Base-by-base conservation (phyloP, 768 basidiomycete species). In the Trametes gibbosa region DNA sequence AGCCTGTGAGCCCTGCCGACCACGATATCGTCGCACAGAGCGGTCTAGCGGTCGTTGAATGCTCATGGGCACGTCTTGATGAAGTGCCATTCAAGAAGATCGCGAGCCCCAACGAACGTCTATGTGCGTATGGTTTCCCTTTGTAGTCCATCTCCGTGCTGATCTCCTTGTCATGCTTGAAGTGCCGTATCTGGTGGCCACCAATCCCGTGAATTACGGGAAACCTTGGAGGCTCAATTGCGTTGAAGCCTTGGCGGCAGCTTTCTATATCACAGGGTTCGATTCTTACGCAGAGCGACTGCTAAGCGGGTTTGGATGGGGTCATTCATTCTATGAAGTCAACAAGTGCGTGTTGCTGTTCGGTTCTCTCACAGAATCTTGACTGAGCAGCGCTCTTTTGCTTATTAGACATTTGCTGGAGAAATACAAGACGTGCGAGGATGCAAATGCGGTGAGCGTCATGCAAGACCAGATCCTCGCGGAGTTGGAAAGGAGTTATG, bases 141-240 rank as follows among this genome's bases (percentile, higher is more conserved):
- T 16, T 16, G 8, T 23, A 24, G 17, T 35, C 21, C 23, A 32
- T 32, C 29, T 4, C 52, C 34, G 39, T 47, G 25, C 12, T n/a
- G 13, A 50, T 49, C n/a, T n/a, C n/a, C n/a, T n/a, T n/a, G n/a
- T n/a, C n/a, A 27, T 46, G 61, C 12, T 27, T 17, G 14, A 63
- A 99, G 96, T 99, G 27, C 97, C 97, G 0, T 98, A 96, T 70
- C 83, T 99, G 19, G 73, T 98, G 43, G 97, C 97, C 0, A 90
- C 94, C 0, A 99, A 99, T 71, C 95, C 96, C 0, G 94, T 94
- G 10, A 99, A 99, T 74, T 99, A 98, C 65, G 97, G 97, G 10
- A 95, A 93, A 71, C 97, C 97, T 0, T 98, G 95, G 94, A 79
- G 89, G 49, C 77, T 99, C 40, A 98, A 96, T 67, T 98, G 96